Evolutionary conservation across 352 stramenopile species (phyloP), one percentile per base, ranked within the genome.

Genomic region (Pilasporangium apinafurcum): DNA sequence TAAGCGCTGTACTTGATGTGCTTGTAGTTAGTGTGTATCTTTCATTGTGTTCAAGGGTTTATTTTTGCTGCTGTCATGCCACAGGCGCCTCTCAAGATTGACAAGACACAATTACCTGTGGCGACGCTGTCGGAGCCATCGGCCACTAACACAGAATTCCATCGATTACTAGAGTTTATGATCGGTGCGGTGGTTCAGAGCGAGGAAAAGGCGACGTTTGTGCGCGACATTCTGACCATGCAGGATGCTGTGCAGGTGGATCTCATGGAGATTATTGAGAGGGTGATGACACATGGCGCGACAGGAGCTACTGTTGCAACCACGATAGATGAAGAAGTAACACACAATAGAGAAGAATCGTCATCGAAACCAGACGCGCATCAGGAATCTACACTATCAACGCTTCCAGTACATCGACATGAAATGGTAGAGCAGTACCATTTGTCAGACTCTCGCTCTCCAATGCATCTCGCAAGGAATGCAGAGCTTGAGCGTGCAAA

Each of bases 201-300:
- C 22, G 69, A 83, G 18, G 37, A 61, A 12, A 81, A 81, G 22
- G 52, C 61, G 16, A 49, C 26, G 16, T 86, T 85, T 34, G 69
- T 88, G 6, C 68, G 68, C 20, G 76, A 86, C 32, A 88, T 86
- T 51, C 46, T 83, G 60, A 53, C 46, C 28, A 75, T 88, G 65
- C 56, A 74, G 30, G 64, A 79, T n/a, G 55, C 41, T 0, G 68
- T 79, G 5, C 76, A 88, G 44, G 61, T 65, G 2, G 62, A 83
- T 44, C 56, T 88, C n/a, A 85, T 85, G 66, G 41, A 44, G 0
- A 61, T 69, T n/a, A 86, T 88, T 33, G 73, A 88, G 38, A 63
- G 54, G 20, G 56, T 79, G 7, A 65, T 85, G 53, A 35, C 44
- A 4, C 31, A 49, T 44, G 52, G 51, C 38, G 36, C 29, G n/a